Base-by-base conservation (phyloP, 495 filamentous ascomycete species). In the Penicillium desertorum region DNA sequence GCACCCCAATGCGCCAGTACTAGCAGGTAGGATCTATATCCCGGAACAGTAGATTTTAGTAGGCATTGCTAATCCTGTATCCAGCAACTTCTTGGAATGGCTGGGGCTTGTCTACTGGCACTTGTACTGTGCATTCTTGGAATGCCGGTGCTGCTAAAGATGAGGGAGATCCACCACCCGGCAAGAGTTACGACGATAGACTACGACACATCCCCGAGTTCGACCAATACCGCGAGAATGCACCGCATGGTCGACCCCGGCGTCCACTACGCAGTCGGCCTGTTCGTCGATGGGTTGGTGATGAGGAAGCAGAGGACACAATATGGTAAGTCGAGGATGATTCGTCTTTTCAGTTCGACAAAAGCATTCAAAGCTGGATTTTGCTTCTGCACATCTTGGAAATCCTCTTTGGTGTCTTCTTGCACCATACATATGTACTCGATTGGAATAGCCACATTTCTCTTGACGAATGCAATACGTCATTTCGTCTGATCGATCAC, bases 1-100 rank as follows among this genome's bases (percentile, higher is more conserved):
- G 94, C 94, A 98, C 79, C 94, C 94, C 2, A 86, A 82, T 68
- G 90, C 89, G 14, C 92, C 93, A 3, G 79, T 96, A 22, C 76
- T 98, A 66, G 95, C 92, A 68, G 89, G 91, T 93, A 81, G 68
- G 76, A 14, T 22, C 17, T 27, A 39, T 37, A n/a, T 8, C 36
- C 36, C 16, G 3, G 36, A 39, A 39, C 36, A 4, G 17, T 39
- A 0, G 14, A 25, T 20, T 23, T 10, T 29, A 22, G 29, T 29
- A 34, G 16, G 3, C 11, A 14, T 51, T 9, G 56, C 56, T 58
- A 20, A 44, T 23, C n/a, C 57, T 11, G 8, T 25, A 39, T 43
- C 50, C 57, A 91, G 90, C 90, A 54, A 92, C 90, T 16, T 83
- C 86, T 2, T 89, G 89, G 87, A 90, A 90, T 59, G 88, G 89